Conservation (phyloP, 2,329 filamentous ascomycete genomes). For the Atkinsonella hypoxylon region DNA sequence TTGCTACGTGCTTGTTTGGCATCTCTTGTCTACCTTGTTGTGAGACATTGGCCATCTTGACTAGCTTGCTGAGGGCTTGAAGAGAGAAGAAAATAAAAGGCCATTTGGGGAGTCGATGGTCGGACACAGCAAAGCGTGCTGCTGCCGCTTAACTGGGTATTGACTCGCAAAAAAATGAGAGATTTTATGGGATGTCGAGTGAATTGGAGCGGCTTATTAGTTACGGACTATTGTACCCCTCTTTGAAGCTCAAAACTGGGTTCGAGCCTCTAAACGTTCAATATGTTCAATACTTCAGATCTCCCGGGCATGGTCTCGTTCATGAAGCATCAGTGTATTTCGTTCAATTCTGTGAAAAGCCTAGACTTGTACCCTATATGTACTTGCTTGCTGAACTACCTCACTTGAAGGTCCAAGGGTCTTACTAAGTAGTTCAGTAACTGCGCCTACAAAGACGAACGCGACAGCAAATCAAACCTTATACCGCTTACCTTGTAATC, state of each 20-base stretch:
- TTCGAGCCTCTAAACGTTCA: neutral
- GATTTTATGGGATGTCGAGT: neutral
- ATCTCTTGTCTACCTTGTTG: neutral
- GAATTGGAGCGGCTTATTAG: neutral
- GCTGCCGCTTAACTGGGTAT: constrained; percentile 2
- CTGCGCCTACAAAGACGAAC: neutral
- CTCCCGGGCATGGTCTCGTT: neutral
- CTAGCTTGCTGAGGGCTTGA: neutral
- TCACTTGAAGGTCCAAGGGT: neutral
- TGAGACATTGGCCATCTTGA: neutral
- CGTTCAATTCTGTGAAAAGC: neutral
- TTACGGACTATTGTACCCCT: neutral
- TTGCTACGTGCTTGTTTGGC: neutral
- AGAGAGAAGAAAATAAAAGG: neutral
- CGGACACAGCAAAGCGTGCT: neutral
- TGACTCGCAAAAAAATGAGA: neutral
- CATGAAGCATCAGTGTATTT: neutral
- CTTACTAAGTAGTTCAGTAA: too few relatives aligned
- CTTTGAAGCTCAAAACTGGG: neutral
- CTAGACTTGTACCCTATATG: neutral
- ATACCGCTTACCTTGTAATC: constrained; percentile 13
- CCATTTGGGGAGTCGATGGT: neutral
- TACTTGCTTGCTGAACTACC: neutral
- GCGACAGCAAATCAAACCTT: constrained; percentile 10
- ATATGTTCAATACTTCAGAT: neutral